Percentiles rank a stretch among this genome's conserved stretches.
Conservation (phyloP, 306 rosid genomes). For the Gastrolobium villosum region DNA sequence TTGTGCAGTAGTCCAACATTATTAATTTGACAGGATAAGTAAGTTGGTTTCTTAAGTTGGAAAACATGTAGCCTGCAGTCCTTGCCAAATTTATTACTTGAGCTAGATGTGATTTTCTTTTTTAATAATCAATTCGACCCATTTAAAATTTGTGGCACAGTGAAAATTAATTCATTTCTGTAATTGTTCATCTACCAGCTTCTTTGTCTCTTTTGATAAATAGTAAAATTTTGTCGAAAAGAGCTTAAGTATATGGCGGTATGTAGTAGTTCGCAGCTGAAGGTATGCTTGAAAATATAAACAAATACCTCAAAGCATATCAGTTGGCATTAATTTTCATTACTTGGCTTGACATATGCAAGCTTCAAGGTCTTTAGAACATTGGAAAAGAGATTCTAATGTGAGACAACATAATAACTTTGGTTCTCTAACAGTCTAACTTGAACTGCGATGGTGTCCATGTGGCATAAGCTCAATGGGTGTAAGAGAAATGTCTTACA, state of each 20-base stretch:
- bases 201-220: background rate
- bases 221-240: constrained; percentile 4
- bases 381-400: background rate
- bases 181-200: too few species aligned
- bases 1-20: background rate
- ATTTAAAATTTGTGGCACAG: background rate
- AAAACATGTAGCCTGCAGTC: background rate
- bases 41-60: background rate
- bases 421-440: background rate
- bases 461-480: background rate
- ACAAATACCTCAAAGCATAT: background rate
- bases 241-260: background rate
- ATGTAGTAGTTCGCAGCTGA: background rate
- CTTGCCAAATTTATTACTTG: background rate
- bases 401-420: background rate
- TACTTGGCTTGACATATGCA: background rate
- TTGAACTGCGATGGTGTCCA: background rate
- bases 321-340: background rate
- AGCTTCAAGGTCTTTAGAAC: background rate
- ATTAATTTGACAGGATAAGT: background rate
- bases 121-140: background rate
- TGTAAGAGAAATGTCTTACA: background rate
- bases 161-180: too few species aligned
- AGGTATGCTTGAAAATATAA: background rate
- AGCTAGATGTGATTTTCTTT: background rate